phyloP scores from a whole-genome alignment of 1,139 yeast genomes.

The Arxiozyma slooffiae region DNA sequence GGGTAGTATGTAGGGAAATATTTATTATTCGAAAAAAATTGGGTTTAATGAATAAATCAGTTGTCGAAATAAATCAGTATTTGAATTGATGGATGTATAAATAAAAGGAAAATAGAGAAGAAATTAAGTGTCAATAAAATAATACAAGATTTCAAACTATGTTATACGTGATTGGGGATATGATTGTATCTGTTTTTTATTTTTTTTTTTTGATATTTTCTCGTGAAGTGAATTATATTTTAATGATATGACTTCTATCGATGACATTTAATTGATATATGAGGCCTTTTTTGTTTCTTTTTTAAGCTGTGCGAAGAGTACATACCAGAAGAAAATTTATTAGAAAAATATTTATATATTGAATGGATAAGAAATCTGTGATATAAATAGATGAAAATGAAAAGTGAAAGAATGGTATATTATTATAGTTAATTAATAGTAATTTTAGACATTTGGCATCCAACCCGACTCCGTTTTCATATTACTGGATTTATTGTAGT shows the following conservation, averaged over 20 bases:
- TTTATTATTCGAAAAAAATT: background rate
- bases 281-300: background rate
- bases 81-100: too few species aligned
- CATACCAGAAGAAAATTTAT: too few species aligned
- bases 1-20: constrained; percentile 47
- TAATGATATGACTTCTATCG: too few species aligned
- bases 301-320: too few species aligned
- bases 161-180: background rate
- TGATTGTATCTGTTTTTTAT: background rate
- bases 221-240: background rate
- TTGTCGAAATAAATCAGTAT: background rate
- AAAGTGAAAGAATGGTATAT: background rate
- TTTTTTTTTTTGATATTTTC: too few species aligned
- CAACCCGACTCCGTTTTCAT: background rate
- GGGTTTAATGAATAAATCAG: too few species aligned
- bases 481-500: background rate
- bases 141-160: background rate
- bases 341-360: too few species aligned
- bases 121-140: too few species aligned
- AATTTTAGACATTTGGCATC: too few species aligned
- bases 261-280: too few species aligned
- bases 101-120: background rate
- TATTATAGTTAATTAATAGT: too few species aligned
- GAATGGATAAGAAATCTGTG: background rate
- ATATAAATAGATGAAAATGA: background rate